Evolutionary conservation across 2,329 filamentous ascomycete species (phyloP), one percentile per base, ranked within the genome.

Genomic region (Cryphonectria radicalis): DNA sequence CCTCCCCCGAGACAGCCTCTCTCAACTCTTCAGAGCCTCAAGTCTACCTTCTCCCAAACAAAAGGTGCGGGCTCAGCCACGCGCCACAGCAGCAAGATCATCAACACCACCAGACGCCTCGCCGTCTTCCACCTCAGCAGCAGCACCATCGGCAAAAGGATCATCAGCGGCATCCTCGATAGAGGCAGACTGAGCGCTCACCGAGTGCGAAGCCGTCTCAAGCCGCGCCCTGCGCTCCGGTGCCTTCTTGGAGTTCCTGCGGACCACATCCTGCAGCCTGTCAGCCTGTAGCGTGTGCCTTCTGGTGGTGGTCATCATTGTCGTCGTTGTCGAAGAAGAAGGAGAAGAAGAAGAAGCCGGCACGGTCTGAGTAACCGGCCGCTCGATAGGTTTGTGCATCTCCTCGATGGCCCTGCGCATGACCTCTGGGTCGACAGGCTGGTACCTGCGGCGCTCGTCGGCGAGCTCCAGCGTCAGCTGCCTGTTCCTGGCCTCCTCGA

Each of bases 381-480:
- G 55, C 40, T 62, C 42, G 13, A 67, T 8, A 1, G 69, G 64
- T 57, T 13, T 46, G 35, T 70, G 63, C 1, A 67, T 50, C 40
- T 63, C 64, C 42, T 70, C 63, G 8, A 32, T 4, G 25, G 57
- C 50, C 13, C 42, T 42, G 7, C 40, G 42, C 42, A 63, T 28
- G 35, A 67, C 19, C n/a, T 67, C 69, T 0, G 63, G 57, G 35
- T 70, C 63, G 8, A 63, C 40, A 1, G 55, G 40, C 40, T 59
- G 22, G n/a, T 25, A 40, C 28, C 19, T 53, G 25, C n/a, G 32
- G 11, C 55, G 19, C 28, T 60, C 53, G 22, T 55, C 42, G 1
- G 25, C 19, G 8, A 62, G 55, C 37, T 66, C 42, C 22, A 32
- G 55, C 6, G 1, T 5, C 32, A 70, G 63, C 25, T 35, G 13